Evolutionary conservation across 257 asterid species (phyloP).

Genomic region (Solanum lignicaule): DNA sequence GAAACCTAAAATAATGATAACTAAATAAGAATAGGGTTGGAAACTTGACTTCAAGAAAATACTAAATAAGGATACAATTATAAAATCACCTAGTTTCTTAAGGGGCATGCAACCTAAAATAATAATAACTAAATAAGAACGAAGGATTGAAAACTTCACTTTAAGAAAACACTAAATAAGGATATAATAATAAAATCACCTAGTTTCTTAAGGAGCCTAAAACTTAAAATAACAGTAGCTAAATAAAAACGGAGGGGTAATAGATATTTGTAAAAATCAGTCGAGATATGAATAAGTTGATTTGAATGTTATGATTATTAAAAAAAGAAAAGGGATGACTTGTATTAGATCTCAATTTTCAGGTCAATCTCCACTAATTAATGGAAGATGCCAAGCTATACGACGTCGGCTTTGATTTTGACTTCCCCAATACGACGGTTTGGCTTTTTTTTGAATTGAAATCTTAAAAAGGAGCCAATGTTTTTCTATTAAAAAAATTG

Average conservation of each 20-base stretch:
- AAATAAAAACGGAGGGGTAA: too few species aligned
- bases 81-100: too few species aligned
- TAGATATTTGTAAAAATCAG: too few species aligned
- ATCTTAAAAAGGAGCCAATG: not conserved
- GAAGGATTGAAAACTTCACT: too few species aligned
- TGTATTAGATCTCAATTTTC: not conserved
- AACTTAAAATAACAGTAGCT: too few species aligned
- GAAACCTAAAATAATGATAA: too few species aligned
- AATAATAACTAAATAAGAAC: too few species aligned
- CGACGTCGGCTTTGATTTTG: not conserved
- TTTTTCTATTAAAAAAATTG: not conserved
- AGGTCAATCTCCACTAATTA: not conserved
- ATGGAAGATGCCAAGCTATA: not conserved
- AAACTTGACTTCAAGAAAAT: too few species aligned
- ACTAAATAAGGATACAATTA: too few species aligned
- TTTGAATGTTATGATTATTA: not conserved
- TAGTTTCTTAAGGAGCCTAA: not conserved
- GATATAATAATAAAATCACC: too few species aligned
- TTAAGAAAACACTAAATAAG: too few species aligned
- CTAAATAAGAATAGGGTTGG: too few species aligned
- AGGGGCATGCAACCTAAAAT: not conserved
- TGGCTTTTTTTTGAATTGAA: not conserved
- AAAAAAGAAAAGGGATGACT: not conserved
- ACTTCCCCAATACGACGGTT: not conserved
- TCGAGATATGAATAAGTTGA: not conserved